These are phyloP conservation scores for Chloris gayana DNA, from an alignment of 176 grass and related monocot species.

Conservation along the genomic window DNA sequence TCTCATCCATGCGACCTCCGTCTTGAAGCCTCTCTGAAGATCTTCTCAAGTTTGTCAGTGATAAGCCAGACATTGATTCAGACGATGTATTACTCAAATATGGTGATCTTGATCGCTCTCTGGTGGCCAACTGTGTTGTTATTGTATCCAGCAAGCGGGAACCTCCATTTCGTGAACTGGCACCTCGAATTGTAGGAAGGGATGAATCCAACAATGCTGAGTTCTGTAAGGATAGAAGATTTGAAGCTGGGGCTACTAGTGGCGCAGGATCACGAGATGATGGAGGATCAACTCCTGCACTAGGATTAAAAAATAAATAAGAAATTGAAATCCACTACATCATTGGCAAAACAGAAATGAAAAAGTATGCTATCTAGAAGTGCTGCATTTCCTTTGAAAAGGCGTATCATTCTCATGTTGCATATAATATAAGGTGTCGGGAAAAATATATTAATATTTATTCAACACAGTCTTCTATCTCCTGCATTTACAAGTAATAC, in stretches of 20 bases:
- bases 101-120: conserved; percentile 73
- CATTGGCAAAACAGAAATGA: background rate
- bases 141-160: conserved; percentile 57
- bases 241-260: conserved; percentile 62
- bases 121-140: conserved; percentile 57
- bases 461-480: background rate
- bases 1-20: conserved; percentile 57
- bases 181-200: conserved; percentile 53
- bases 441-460: background rate
- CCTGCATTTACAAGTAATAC: background rate
- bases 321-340: conserved; percentile 29
- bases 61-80: conserved; percentile 67
- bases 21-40: conserved; percentile 74
- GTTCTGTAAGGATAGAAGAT: conserved; percentile 61
- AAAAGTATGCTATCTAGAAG: conserved; percentile 10
- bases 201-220: conserved; percentile 71
- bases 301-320: conserved; percentile 68
- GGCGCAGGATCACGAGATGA: conserved; percentile 84
- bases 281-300: conserved; percentile 92
- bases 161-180: conserved; percentile 75
- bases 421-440: background rate
- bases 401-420: background rate
- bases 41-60: conserved; percentile 74
- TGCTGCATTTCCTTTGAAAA: background rate
- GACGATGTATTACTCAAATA: conserved; percentile 66